A percentile compares a stretch with the other conserved stretches of the same genome.
Conservation (phyloP, 495 filamentous ascomycete genomes). For the Hypoxylon lienhwacheense region DNA sequence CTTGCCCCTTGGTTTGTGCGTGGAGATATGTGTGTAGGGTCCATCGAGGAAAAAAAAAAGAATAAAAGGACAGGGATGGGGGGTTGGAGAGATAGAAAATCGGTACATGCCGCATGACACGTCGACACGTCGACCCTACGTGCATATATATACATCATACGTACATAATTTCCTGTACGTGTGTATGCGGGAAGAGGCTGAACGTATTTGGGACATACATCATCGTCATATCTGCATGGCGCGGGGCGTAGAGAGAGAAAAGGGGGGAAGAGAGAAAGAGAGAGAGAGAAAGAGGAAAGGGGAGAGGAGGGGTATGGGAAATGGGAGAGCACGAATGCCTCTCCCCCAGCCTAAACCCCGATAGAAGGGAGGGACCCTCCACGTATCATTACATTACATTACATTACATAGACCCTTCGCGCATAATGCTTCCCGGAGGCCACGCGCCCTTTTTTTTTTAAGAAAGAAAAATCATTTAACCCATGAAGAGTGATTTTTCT, state of each 20-base stretch:
- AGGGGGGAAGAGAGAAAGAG: background rate
- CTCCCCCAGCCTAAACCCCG: background rate
- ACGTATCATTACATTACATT: slow-evolving; percentile 12
- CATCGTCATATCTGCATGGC: slow-evolving; percentile 26
- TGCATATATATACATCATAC: background rate
- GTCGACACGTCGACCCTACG: slow-evolving; percentile 15
- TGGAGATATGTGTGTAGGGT: slow-evolving; percentile 17
- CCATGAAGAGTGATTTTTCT: too few relatives aligned
- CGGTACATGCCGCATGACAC: slow-evolving; percentile 28
- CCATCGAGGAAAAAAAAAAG: slow-evolving; percentile 8
- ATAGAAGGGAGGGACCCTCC: background rate
- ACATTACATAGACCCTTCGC: background rate
- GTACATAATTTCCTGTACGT: background rate
- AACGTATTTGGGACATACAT: slow-evolving; percentile 20
- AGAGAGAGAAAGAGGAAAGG: too few relatives aligned
- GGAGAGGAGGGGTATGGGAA: too few relatives aligned
- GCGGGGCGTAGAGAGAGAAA: slow-evolving; percentile 14
- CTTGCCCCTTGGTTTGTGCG: slow-evolving; percentile 24
- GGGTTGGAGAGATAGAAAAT: slow-evolving; percentile 9
- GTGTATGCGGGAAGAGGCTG: slow-evolving; percentile 21
- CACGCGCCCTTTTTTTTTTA: too few relatives aligned
- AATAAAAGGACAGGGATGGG: background rate
- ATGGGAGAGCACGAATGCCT: too few relatives aligned
- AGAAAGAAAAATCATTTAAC: too few relatives aligned
- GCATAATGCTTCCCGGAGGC: background rate